Evolutionary conservation across 1,139 yeast genomes (phyloP), one percentile per base, ranked within the genome.

Genomic region (Hyphopichia wangnamkhiaoensis): DNA sequence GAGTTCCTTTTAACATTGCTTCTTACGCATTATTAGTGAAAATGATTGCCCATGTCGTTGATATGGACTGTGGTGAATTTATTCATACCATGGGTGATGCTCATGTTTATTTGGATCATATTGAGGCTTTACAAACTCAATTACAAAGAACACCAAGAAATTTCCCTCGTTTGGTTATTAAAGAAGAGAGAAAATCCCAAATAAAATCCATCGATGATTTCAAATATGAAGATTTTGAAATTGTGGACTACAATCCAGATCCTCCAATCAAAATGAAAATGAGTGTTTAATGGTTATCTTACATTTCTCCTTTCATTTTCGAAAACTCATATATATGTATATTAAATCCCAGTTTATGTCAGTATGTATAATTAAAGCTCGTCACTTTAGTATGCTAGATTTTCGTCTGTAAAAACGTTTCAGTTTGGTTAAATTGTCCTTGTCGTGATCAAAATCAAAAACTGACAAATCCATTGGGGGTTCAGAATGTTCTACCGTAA

Each of bases 1-100:
- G 99, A 10, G 98, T 93, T 13, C 99, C 99, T 0, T 93, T 93
- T 64, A 94, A 93, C 59, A 93, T 94, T 55, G 98, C 99, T 0
- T 89, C 97, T 0, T 93, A 93, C 59, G 96, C 98, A 0, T 70
- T 93, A 43, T 72, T 93, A 47, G 90, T 97, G 3, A 84, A 79
- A 53, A 93, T 93, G 98, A 86, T 93, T 51, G 98, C 99, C 2
- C 91, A 88, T 50, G 86, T 93, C 9, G 91, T 90, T 35, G 95
- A 80, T 48, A 83, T 91, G 86, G 95, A 90, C 52, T 85, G 96
- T 49, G 98, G 98, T 24, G 98, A 91, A 52, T 87, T 93, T 50
- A 79, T 91, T 43, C 98, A 93, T 59, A 90, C 96, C 13, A 69
- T 93, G 82, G 99, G 99, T 16, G 99, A 93, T 63, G 88, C 96